Evolutionary conservation across 768 basidiomycete genomes (phyloP), one percentile per base, ranked within the genome.

Genomic region (Hysterangium stoloniferum): DNA sequence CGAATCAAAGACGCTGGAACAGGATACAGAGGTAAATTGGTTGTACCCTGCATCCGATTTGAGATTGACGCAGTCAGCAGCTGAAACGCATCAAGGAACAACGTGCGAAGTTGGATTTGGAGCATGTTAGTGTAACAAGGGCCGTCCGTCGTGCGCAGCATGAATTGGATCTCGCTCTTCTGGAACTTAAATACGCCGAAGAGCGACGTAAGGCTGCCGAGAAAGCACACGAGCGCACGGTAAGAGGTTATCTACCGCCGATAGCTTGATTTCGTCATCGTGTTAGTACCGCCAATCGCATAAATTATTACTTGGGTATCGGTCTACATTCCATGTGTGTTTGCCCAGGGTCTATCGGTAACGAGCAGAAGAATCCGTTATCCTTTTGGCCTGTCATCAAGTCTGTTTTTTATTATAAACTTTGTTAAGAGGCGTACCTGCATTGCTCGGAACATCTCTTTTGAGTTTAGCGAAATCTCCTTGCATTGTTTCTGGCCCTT

Each of bases 251-350:
- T 24, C n/a, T 42, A 35, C 24, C 25, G 8, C n/a, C 41, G 5
- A 32, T 40, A 8, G 33, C 40, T 6, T 51, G 38, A 51, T n/a
- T n/a, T n/a, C n/a, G n/a, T n/a, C n/a, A n/a, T n/a, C n/a, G 15
- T 24, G 9, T 45, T 19, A 22, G 15, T 8, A 42, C 12, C 9
- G 41, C 41, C 5, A 42, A 9, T 5, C 7, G n/a, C 33, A 9
- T 13, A 48, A 27, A 33, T 17, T 33, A 52, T 52, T 28, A 43
- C 29, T 52, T 33, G 25, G 77, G 77, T 56, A 86, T 65, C n/a
- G 74, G 82, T 58, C 67, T 80, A 65, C 83, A 86, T 57, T 82
- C 76, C 68, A 86, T 82, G 56, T 86, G 68, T 20, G 80, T 82
- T 62, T 70, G 73, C 48, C 67, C 62, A 6, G 82, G 84, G 59